A percentile compares a stretch with the other conserved stretches of the same genome.
phyloP scores from a whole-genome alignment of 2,329 filamentous ascomycete genomes.

The Aspergillus texensis region DNA sequence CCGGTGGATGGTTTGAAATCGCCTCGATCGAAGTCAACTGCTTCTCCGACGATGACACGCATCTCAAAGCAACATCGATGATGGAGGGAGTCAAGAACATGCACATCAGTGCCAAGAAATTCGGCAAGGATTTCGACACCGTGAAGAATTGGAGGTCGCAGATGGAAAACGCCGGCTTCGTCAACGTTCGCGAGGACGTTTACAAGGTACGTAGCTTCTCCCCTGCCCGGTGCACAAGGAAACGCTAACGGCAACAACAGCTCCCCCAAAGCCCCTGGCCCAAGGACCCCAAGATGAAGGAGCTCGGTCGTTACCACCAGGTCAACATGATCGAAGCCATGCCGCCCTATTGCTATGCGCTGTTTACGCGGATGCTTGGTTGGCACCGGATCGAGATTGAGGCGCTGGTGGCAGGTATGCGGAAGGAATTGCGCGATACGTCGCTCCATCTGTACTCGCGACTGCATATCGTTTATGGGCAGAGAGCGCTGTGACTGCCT shows the following conservation, averaged over 20 bases:
- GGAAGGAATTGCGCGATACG: slow-evolving; percentile 40
- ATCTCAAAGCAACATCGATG: slow-evolving; percentile 28
- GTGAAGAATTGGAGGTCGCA: slow-evolving; percentile 42
- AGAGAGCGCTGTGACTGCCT: slow-evolving; percentile 18
- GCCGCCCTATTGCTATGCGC: slow-evolving; percentile 37
- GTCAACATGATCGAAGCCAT: slow-evolving; percentile 42
- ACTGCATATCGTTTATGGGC: slow-evolving; percentile 35
- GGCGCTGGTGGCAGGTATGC: slow-evolving; percentile 41
- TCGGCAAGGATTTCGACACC: slow-evolving; percentile 37
- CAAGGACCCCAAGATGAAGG: slow-evolving; percentile 54
- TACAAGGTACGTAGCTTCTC: slow-evolving; percentile 40
- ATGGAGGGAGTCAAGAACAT: slow-evolving; percentile 32
- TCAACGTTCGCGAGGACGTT: slow-evolving; percentile 53
- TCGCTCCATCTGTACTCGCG: slow-evolving; percentile 41
- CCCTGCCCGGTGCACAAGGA: no score
- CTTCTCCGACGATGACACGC: slow-evolving; percentile 62
- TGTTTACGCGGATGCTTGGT: slow-evolving; percentile 44
- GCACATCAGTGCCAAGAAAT: slow-evolving; percentile 30
- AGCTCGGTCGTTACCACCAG: slow-evolving; percentile 49
- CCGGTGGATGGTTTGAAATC: slow-evolving; percentile 34
- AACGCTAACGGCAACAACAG: slow-evolving; percentile 19
- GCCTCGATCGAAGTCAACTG: slow-evolving; percentile 87
- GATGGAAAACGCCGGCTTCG: slow-evolving; percentile 57
- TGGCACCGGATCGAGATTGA: slow-evolving; percentile 43
- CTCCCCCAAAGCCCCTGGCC: slow-evolving; percentile 58